phyloP scores from a whole-genome alignment of 805 yeast genomes.

The Barnettozyma vustinii region DNA sequence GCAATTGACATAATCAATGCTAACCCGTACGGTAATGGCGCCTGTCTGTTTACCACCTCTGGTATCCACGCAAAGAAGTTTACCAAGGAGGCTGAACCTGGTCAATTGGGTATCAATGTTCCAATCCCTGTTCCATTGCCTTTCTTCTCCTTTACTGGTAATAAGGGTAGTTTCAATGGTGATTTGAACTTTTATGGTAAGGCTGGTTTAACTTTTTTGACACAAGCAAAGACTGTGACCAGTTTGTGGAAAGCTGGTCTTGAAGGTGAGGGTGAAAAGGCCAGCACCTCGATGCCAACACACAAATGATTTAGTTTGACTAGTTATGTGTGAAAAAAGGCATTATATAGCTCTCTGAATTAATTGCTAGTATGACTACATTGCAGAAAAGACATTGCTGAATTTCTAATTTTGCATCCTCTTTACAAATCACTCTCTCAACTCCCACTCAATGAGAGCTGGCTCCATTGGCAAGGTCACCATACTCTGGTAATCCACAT shows the following conservation, averaged over 20 bases:
- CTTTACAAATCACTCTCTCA: conserved; percentile 35
- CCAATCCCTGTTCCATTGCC: conserved; percentile 82
- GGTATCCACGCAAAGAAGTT: conserved; percentile 70
- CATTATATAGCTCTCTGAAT: background rate
- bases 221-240: conserved; percentile 73
- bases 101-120: conserved; percentile 74
- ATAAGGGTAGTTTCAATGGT: conserved; percentile 69
- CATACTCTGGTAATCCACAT: conserved; percentile 82
- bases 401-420: background rate
- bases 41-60: conserved; percentile 61
- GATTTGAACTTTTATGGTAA: conserved; percentile 78
- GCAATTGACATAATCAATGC: conserved; percentile 61
- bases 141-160: conserved; percentile 76
- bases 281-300: conserved; percentile 65
- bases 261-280: conserved; percentile 40
- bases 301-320: conserved; percentile 32
- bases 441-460: conserved; percentile 66
- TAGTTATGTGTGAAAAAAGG: background rate
- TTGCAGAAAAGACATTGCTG: background rate
- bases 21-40: conserved; percentile 67
- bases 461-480: conserved; percentile 85
- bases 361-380: background rate
- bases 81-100: conserved; percentile 62
- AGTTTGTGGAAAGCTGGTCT: conserved; percentile 56
- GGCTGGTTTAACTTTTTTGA: conserved; percentile 66